Evolutionary conservation across 768 basidiomycete species (phyloP), one percentile per base, ranked within the genome.

Genomic region (Xerocomellus chrysenteron): DNA sequence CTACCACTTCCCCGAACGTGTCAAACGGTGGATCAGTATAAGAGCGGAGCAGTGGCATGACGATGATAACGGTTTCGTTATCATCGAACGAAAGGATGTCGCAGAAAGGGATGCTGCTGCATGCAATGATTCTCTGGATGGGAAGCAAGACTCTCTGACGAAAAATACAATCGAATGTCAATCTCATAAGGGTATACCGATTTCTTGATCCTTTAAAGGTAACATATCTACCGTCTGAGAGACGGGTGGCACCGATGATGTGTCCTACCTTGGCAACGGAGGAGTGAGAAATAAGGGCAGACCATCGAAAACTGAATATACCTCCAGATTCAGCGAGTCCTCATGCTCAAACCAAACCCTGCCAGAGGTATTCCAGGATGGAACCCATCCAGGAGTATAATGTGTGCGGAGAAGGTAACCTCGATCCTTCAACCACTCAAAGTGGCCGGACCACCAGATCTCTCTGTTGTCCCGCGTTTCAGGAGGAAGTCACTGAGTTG

Each of bases 81-180:
- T 47, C 52, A 17, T 54, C 39, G 28, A 66, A 55, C 3, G 39
- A 24, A 13, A 73, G 57, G 5, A 58, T 26, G 8, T 73, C 72
- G 17, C 66, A 47, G 17, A 75, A 37, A 1, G 71, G 75, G 1
- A 74, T 58, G n/a, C n/a, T n/a, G n/a, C n/a, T n/a, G n/a, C n/a
- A n/a, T n/a, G 33, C 73, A 77, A 43, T 76, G 72, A 41, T 76
- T 80, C 14, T 28, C 55, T 1, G 55, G 51, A 7, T 53, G n/a
- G 1, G 49, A 40, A 1, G 26, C 8, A 8, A 59, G 37, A 0
- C 2, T 2, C 14, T 57, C 46, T 0, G 50, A 55, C 4, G 64
- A 60, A 54, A 63, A 68, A 36, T 62, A 67, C 58, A 69, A 41
- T 0, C 50, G 57, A 16, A 80, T 74, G 0, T 66, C 59, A 13